Percentiles rank a stretch among this genome's conserved stretches.
Conservation (phyloP, 371 early-diverging fungal species). For the Dinochytrium kinnereticum region DNA sequence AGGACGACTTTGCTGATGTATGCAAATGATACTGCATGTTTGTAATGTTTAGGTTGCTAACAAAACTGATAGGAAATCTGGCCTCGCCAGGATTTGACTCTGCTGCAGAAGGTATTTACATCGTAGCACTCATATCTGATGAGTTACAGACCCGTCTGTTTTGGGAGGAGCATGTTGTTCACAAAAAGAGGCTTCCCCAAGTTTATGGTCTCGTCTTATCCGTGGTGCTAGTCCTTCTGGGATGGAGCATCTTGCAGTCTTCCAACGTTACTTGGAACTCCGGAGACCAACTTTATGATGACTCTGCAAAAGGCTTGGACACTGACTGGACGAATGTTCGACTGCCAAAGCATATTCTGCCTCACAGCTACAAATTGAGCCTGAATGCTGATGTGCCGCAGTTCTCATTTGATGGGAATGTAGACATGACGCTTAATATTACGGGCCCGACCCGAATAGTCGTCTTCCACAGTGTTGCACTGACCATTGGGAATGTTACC, state of each 20-base stretch:
- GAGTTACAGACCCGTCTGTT: background rate
- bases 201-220: conserved; percentile 15
- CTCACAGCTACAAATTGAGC: conserved; percentile 23
- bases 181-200: background rate
- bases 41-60: too few relatives aligned
- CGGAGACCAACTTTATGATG: conserved; percentile 16
- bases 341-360: conserved; percentile 30
- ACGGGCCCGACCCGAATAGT: conserved; percentile 25
- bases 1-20: conserved; percentile 12
- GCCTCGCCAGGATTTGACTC: background rate
- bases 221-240: conserved; percentile 16
- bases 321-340: conserved; percentile 32
- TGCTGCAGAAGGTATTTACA: conserved; percentile 14
- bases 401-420: conserved; percentile 26
- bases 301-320: conserved; percentile 7
- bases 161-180: conserved; percentile 24
- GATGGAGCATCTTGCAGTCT: background rate
- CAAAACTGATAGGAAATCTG: conserved; percentile 41
- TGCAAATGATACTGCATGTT: background rate
- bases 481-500: background rate
- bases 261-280: background rate
- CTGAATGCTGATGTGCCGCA: conserved; percentile 15
- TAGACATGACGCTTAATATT: conserved; percentile 26
- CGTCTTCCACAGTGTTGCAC: conserved; percentile 27
- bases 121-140: background rate